Evolutionary conservation across 148 eudicot species (phyloP).

Genomic region (Vaccinium vitisidaea): DNA sequence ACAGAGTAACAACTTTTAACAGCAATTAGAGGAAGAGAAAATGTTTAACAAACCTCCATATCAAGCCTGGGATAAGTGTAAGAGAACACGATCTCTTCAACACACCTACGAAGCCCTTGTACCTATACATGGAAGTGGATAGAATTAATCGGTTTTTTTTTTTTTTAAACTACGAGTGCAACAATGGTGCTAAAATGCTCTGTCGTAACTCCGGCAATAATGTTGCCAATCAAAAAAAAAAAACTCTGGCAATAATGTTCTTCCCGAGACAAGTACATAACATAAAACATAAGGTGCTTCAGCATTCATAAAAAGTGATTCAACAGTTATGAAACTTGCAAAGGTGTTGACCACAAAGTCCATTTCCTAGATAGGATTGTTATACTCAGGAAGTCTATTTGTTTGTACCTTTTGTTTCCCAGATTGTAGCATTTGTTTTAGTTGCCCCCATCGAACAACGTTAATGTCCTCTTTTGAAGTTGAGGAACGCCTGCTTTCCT

Average conservation of each 20-base stretch:
- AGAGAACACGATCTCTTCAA: slow-evolving; percentile 79
- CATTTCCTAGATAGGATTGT: background rate
- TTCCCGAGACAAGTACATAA: background rate
- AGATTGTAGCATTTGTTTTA: slow-evolving; percentile 61
- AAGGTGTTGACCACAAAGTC: background rate
- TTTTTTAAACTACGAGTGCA: background rate
- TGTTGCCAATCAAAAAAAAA: too few relatives aligned
- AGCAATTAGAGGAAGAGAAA: background rate
- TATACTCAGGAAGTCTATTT: background rate
- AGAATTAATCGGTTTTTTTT: background rate
- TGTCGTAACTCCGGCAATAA: background rate
- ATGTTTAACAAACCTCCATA: slow-evolving; percentile 58
- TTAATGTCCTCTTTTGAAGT: slow-evolving; percentile 51
- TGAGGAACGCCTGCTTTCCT: slow-evolving; percentile 58
- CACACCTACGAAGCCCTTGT: slow-evolving; percentile 63
- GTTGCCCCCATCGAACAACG: slow-evolving; percentile 68
- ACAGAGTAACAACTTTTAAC: background rate
- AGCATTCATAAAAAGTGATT: slow-evolving; percentile 1
- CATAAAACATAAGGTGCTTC: background rate
- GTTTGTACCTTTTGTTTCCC: slow-evolving; percentile 66
- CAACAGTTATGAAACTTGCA: background rate
- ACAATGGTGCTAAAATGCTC: slow-evolving; percentile 7
- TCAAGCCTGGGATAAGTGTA: slow-evolving; percentile 91
- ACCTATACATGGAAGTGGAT: slow-evolving; percentile 37
- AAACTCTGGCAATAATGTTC: background rate